Evolutionary conservation across 139 green algal species (phyloP).

Genomic region (Pycnococcus provasolii): DNA sequence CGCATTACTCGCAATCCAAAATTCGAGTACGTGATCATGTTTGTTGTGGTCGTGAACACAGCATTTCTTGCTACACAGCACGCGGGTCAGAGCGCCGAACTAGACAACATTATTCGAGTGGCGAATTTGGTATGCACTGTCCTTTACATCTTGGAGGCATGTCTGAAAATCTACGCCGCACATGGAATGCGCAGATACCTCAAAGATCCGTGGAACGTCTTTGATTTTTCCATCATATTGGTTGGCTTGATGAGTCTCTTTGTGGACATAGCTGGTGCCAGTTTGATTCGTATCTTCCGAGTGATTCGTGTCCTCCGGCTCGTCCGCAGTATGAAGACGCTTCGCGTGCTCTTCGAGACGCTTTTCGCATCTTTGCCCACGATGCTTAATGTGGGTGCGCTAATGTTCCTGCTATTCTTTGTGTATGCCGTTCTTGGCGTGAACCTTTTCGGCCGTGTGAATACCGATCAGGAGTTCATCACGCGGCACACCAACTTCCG

Average conservation of each 20-base stretch:
- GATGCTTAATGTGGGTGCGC: slow-evolving; percentile 12
- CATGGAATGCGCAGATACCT: slow-evolving; percentile 22
- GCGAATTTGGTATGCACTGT: slow-evolving; percentile 34
- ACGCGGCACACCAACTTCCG: slow-evolving; percentile 23
- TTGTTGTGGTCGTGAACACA: too few relatives aligned
- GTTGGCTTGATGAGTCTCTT: neutral
- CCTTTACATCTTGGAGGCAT: slow-evolving; percentile 29
- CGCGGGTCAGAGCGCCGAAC: too few relatives aligned
- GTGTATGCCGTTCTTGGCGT: slow-evolving; percentile 23
- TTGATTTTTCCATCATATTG: slow-evolving; percentile 22
- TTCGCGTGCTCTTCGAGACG: slow-evolving; percentile 23
- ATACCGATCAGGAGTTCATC: slow-evolving; percentile 20
- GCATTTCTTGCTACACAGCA: too few relatives aligned
- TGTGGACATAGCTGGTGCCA: neutral
- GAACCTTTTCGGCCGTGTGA: slow-evolving; percentile 19
- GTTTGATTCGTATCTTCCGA: slow-evolving; percentile 8
- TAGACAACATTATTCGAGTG: too few relatives aligned
- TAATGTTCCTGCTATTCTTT: slow-evolving; percentile 21
- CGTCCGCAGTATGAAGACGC: slow-evolving; percentile 9
- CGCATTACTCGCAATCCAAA: too few relatives aligned
- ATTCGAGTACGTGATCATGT: too few relatives aligned
- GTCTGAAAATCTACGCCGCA: slow-evolving; percentile 22
- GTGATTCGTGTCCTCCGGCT: slow-evolving; percentile 22
- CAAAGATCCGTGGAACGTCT: slow-evolving; percentile 16
- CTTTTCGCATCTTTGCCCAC: slow-evolving; percentile 20